Evolutionary conservation across 202 grass and related monocot genomes (phyloP).

Genomic region (Schoenoplectus tabernaemontani): DNA sequence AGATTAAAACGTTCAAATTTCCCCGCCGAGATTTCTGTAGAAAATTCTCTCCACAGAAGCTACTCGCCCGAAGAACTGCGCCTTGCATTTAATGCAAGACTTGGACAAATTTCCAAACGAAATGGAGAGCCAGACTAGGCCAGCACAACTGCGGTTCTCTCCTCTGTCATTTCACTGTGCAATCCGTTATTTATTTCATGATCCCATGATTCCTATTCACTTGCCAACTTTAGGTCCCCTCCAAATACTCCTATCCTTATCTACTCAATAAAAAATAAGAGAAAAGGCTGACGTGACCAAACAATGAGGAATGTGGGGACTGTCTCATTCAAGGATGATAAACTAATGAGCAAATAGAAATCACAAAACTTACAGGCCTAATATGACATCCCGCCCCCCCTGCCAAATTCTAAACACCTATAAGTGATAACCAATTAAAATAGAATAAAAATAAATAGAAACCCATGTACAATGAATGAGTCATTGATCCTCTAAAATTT

Average conservation of each 20-base stretch:
- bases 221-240: not conserved
- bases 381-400: not conserved
- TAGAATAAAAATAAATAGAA: not conserved
- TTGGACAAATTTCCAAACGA: constrained; percentile 7
- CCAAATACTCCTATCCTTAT: not conserved
- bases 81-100: not conserved
- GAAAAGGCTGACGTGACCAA: not conserved
- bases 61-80: not conserved
- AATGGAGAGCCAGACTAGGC: not conserved
- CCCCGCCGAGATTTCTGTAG: no score
- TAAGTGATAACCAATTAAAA: not conserved
- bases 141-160: not conserved
- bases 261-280: not conserved
- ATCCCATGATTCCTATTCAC: not conserved
- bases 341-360: not conserved
- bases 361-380: not conserved
- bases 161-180: not conserved
- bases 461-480: constrained; percentile 10
- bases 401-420: not conserved
- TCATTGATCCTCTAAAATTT: not conserved
- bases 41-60: not conserved
- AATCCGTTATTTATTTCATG: not conserved
- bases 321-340: not conserved
- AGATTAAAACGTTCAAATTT: no score
- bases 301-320: not conserved